Percentiles rank a stretch among this genome's conserved stretches.
Conservation (phyloP, 306 rosid genomes). For the Lathyrus aphaca region DNA sequence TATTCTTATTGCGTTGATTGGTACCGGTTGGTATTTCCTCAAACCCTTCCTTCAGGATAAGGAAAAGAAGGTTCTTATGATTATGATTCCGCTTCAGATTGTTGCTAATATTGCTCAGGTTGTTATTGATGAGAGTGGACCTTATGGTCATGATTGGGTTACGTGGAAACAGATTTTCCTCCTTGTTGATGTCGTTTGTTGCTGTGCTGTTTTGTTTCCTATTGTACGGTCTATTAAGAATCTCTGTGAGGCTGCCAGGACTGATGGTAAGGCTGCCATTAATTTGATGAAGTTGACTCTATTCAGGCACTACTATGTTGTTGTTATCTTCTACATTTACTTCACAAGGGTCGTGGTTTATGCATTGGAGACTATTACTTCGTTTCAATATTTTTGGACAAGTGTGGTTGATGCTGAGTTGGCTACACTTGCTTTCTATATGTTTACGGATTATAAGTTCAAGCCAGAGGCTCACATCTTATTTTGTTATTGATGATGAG, state of each 20-base stretch:
- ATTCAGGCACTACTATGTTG: slow-evolving; percentile 87
- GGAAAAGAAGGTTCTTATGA: slow-evolving; percentile 93
- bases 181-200: slow-evolving; percentile 91
- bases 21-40: slow-evolving; percentile 95
- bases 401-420: slow-evolving; percentile 87
- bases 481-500: slow-evolving; percentile 88
- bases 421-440: slow-evolving; percentile 81
- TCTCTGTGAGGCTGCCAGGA: slow-evolving; percentile 87
- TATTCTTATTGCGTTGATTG: slow-evolving; percentile 81
- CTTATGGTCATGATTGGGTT: too few species aligned
- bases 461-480: slow-evolving; percentile 93
- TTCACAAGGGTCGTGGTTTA: slow-evolving; percentile 89
- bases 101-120: too few species aligned
- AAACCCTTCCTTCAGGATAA: slow-evolving; percentile 87
- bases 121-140: too few species aligned
- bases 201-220: slow-evolving; percentile 92
- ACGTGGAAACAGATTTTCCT: too few species aligned
- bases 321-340: slow-evolving; percentile 91
- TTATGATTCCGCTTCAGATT: too few species aligned
- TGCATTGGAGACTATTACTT: slow-evolving; percentile 86
- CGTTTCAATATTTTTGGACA: slow-evolving; percentile 89
- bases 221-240: slow-evolving; percentile 97
- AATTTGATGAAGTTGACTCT: slow-evolving; percentile 90
- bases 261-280: slow-evolving; percentile 94
- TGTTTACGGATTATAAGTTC: slow-evolving; percentile 84